Base-by-base conservation (phyloP, 257 asterid genomes). In the Solanum chmielewskii region DNA sequence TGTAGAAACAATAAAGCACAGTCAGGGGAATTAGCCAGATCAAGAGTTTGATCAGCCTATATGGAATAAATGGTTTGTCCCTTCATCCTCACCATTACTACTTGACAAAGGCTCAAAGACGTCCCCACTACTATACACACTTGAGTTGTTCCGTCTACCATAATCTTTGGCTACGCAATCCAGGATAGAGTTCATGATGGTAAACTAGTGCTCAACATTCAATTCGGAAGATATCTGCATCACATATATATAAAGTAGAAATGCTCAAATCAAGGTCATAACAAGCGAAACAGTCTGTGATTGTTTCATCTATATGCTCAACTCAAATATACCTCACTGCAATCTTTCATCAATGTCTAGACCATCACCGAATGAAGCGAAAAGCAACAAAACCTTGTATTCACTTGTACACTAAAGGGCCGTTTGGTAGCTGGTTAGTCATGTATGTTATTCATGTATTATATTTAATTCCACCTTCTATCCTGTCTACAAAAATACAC, bases 51-150 rank as follows among this genome's bases (percentile, higher is more conserved):
- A 64, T 82, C n/a, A 29, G 45, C 56, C 16, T 64, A 77, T 59
- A 29, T 25, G 59, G 64, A 76, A 31, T 33, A 89, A 45, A 16
- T 47, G 29, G 6, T 41, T 33, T 27, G 64, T 41, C 49, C 31
- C 45, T 83, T 80, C 59, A 64, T 81, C 83, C 92, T 91, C 86
- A 95, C 98, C 94, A 70, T 90, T 92, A 89, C 88, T 93, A 81
- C 87, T 94, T 83, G 96, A 88, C 76, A 91, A 42, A 44, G 98
- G 95, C 84, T 94, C 95, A 27, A 93, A 96, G 73, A 92, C 92
- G 80, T 92, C 95, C 74, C 93, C 92, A 47, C 87, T 87, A 69
- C 88, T 70, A 83, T 94, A 89, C 87, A 90, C 83, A 83, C 84
- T 86, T 62, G 91, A 39, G 89, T 70, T 87, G 84, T 66, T 88